Conservation (phyloP, 768 basidiomycete species). For the Phylloporus sp. region DNA sequence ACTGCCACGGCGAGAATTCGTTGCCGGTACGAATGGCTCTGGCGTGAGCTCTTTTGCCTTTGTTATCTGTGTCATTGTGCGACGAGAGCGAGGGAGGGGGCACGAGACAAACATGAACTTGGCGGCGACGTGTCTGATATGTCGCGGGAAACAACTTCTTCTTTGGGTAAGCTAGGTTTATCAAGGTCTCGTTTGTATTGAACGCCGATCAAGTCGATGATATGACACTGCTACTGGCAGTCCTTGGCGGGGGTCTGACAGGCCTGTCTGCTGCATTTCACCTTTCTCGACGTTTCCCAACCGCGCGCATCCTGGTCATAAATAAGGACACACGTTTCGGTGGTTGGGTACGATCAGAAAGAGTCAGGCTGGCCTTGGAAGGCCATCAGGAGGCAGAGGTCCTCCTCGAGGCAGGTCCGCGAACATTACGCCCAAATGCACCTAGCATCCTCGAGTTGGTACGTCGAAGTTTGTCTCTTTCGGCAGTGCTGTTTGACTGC, state of each 20-base stretch:
- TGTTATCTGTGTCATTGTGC: slow-evolving; percentile 21
- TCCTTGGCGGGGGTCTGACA: slow-evolving; percentile 79
- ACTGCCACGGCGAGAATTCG: slow-evolving; percentile 26
- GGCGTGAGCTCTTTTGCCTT: slow-evolving; percentile 8
- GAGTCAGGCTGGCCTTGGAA: slow-evolving; percentile 39
- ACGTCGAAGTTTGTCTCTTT: slow-evolving; percentile 16
- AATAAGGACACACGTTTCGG: slow-evolving; percentile 66
- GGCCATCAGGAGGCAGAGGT: slow-evolving; percentile 37
- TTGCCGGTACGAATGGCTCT: slow-evolving; percentile 9
- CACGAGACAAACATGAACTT: neutral
- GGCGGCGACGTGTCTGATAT: slow-evolving; percentile 21
- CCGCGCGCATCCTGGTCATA: slow-evolving; percentile 57
- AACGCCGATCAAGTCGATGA: neutral
- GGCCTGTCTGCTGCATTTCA: slow-evolving; percentile 82
- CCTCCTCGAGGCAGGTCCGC: slow-evolving; percentile 80
- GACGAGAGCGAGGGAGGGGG: neutral
- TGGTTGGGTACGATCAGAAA: slow-evolving; percentile 80
- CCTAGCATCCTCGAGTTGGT: slow-evolving; percentile 78
- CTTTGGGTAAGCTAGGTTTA: neutral
- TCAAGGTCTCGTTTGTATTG: neutral
- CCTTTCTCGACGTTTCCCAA: slow-evolving; percentile 62
- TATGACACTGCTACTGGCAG: slow-evolving; percentile 39
- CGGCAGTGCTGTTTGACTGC: slow-evolving; percentile 9
- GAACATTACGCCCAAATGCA: slow-evolving; percentile 79
- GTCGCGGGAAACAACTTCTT: slow-evolving; percentile 17